These are phyloP conservation scores for Pichia manshurica DNA, from an alignment of 805 yeast species.

Conservation along the genomic window DNA sequence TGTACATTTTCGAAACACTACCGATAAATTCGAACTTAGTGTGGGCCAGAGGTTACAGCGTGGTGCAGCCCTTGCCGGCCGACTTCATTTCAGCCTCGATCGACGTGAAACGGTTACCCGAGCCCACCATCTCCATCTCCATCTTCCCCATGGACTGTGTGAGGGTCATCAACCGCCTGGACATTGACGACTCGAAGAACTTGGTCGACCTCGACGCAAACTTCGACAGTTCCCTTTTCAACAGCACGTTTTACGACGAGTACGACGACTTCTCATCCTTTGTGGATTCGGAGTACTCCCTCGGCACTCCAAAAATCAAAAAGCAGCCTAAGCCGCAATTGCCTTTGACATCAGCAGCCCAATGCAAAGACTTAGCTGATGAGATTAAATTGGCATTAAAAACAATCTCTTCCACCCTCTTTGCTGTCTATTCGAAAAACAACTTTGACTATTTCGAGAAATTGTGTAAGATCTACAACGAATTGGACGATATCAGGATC, in stretches of 20 bases:
- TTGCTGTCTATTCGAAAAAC: conserved; percentile 64
- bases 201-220: conserved; percentile 2
- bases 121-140: conserved; percentile 44
- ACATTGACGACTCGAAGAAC: conserved; percentile 5
- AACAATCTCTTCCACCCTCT: conserved; percentile 57
- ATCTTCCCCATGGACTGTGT: conserved; percentile 58
- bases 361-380: conserved; percentile 40
- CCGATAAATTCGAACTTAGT: conserved; percentile 30
- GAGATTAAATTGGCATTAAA: conserved; percentile 56
- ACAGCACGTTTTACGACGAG: conserved; percentile 13
- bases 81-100: conserved; percentile 59
- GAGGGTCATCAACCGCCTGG: conserved; percentile 37
- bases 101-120: conserved; percentile 59
- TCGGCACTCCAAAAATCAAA: conserved; percentile 2
- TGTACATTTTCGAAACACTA: conserved; percentile 16
- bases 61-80: conserved; percentile 63
- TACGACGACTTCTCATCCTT: conserved; percentile 31
- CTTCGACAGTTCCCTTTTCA: conserved; percentile 9
- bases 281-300: conserved; percentile 10
- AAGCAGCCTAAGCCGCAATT: conserved; percentile 41
- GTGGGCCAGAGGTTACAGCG: conserved; percentile 79
- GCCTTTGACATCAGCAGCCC: conserved; percentile 42
- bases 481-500: conserved; percentile 54
- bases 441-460: conserved; percentile 60
- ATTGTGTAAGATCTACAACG: conserved; percentile 46